Conservation (phyloP, 2,329 filamentous ascomycete species). For the Fusarium sarcochroum region DNA sequence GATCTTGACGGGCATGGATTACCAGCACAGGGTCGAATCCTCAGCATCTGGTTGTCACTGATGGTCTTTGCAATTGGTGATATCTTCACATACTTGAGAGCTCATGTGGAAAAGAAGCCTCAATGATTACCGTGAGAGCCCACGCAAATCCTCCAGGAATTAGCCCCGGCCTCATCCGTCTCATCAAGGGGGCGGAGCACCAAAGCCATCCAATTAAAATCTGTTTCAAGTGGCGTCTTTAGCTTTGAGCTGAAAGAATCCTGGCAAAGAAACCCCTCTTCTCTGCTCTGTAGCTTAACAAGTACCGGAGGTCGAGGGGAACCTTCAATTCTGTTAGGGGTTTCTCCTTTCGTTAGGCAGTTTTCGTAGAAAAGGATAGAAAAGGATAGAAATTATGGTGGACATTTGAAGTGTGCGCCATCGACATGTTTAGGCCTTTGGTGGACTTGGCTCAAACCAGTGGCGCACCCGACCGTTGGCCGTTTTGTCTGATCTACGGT, state of each 20-base stretch:
- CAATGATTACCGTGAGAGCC: background rate
- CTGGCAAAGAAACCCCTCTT: constrained; percentile 12
- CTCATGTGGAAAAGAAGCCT: too few species aligned
- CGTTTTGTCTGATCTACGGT: constrained; percentile 4
- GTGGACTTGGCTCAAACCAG: background rate
- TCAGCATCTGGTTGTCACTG: background rate
- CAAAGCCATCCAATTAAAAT: constrained; percentile 27
- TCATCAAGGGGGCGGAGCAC: constrained; percentile 11
- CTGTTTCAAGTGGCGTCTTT: constrained; percentile 29
- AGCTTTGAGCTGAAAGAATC: constrained; percentile 22
- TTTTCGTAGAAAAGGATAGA: too few species aligned
- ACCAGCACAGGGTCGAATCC: background rate
- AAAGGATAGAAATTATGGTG: background rate
- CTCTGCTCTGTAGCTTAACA: background rate
- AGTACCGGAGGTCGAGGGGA: background rate
- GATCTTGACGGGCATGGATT: background rate
- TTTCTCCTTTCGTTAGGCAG: background rate
- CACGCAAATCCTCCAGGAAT: background rate
- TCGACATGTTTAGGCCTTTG: background rate
- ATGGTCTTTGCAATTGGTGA: too few species aligned
- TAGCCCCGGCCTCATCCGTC: background rate
- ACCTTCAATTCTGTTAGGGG: background rate
- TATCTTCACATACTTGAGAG: background rate
- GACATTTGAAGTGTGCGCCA: background rate
- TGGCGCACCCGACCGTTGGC: constrained; percentile 11